phyloP scores from a whole-genome alignment of 345 rosid genomes.

The Citrus cavaleriei region DNA sequence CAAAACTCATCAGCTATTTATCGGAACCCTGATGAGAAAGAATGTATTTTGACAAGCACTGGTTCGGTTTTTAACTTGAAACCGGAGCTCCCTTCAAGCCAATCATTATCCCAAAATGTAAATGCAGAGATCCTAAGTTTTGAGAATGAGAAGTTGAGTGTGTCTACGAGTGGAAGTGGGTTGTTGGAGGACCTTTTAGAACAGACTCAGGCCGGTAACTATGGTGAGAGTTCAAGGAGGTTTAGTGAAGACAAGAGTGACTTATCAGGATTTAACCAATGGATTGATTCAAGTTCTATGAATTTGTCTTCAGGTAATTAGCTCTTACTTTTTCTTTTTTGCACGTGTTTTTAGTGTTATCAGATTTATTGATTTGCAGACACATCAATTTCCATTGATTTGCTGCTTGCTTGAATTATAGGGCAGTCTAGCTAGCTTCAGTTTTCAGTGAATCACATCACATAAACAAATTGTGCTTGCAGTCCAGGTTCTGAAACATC shows the following conservation, averaged over 20 bases:
- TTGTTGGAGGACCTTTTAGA: slow-evolving; percentile 55
- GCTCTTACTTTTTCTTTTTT: neutral
- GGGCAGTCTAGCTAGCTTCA: neutral
- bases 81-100: slow-evolving; percentile 84
- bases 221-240: slow-evolving; percentile 26
- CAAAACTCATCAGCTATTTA: slow-evolving; percentile 18
- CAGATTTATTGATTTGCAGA: neutral
- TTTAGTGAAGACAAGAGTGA: slow-evolving; percentile 14
- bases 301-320: slow-evolving; percentile 31
- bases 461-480: neutral
- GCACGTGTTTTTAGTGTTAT: neutral
- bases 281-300: slow-evolving; percentile 19
- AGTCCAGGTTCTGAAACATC: neutral
- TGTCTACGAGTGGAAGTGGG: slow-evolving; percentile 25
- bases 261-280: slow-evolving; percentile 16
- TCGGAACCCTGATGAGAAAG: slow-evolving; percentile 26
- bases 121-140: slow-evolving; percentile 9
- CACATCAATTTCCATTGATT: neutral
- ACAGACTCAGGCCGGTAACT: slow-evolving; percentile 37
- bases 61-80: slow-evolving; percentile 26
- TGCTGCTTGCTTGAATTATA: neutral
- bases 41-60: slow-evolving; percentile 14
- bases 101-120: slow-evolving; percentile 28
- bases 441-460: neutral
- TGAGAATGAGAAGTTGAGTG: slow-evolving; percentile 15